Conservation (phyloP, 768 basidiomycete species). For the Tylopilus cervinicoccineus region DNA sequence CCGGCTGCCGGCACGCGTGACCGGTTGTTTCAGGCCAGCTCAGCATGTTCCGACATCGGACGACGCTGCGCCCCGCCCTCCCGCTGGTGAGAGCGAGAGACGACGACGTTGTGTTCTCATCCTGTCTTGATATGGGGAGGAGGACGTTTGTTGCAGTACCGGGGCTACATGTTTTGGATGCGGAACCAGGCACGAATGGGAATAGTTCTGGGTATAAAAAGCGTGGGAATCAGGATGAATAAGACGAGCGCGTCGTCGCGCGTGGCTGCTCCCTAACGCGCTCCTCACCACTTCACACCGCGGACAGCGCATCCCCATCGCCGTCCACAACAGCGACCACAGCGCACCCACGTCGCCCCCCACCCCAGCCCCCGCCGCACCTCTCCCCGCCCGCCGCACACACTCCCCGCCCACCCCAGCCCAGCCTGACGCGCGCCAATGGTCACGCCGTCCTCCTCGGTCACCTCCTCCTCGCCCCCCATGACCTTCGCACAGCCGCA, state of each 20-base stretch:
- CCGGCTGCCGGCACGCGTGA: slow-evolving; percentile 2
- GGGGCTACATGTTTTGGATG: slow-evolving; percentile 18
- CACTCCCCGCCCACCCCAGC: slow-evolving; percentile 4
- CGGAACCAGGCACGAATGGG: slow-evolving; percentile 19
- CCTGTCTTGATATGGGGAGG: slow-evolving; percentile 13
- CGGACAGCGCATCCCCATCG: slow-evolving; percentile 33
- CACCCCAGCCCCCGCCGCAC: slow-evolving; percentile 12
- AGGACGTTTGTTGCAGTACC: slow-evolving; percentile 11
- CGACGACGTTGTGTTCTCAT: slow-evolving; percentile 7
- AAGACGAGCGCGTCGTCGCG: slow-evolving; percentile 37
- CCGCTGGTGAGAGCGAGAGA: slow-evolving; percentile 5
- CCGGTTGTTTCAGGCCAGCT: slow-evolving; percentile 15
- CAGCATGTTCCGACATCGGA: background rate
- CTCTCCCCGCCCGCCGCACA: slow-evolving; percentile 16
- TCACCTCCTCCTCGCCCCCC: slow-evolving; percentile 79
- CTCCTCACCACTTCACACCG: slow-evolving; percentile 36
- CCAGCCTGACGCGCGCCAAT: slow-evolving; percentile 40
- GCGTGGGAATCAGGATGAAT: slow-evolving; percentile 35
- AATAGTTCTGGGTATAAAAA: slow-evolving; percentile 21
- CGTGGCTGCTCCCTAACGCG: slow-evolving; percentile 35
- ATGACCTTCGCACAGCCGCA: slow-evolving; percentile 53
- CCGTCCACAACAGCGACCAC: slow-evolving; percentile 32
- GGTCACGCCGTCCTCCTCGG: slow-evolving; percentile 78
- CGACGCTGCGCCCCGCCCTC: background rate
- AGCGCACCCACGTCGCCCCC: slow-evolving; percentile 3